These are phyloP conservation scores for Fusarium annulatum DNA, from an alignment of 2,329 filamentous ascomycete genomes.

Conservation along the genomic window DNA sequence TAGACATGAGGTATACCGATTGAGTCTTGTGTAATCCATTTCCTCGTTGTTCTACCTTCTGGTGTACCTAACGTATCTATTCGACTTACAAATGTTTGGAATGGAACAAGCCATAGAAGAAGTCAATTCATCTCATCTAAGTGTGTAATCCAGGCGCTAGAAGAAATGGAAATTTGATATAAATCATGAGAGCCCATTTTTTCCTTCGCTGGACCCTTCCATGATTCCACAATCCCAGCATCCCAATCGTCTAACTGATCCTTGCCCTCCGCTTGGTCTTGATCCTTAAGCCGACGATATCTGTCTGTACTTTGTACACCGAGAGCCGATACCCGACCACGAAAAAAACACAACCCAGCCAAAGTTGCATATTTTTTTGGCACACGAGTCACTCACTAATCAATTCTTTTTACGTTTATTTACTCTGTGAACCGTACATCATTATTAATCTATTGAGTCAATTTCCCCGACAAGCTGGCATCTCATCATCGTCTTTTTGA, in stretches of 20 bases:
- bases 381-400: conserved; percentile 23
- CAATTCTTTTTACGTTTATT: conserved; percentile 37
- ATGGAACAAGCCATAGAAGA: conserved; percentile 12
- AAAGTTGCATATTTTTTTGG: conserved; percentile 10
- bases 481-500: not conserved
- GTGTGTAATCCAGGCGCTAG: conserved; percentile 15
- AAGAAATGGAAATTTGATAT: conserved; percentile 10
- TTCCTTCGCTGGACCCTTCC: conserved; percentile 23
- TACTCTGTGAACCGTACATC: not conserved
- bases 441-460: conserved; percentile 1
- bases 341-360: conserved; percentile 11
- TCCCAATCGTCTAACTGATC: conserved; percentile 7
- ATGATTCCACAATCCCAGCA: conserved; percentile 26
- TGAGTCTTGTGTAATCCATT: conserved; percentile 1
- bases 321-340: conserved; percentile 38
- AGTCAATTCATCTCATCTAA: conserved; percentile 6
- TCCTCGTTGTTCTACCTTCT: not conserved
- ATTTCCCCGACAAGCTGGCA: not conserved
- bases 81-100: conserved; percentile 33
- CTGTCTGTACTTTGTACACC: conserved; percentile 33
- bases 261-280: not conserved
- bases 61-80: not conserved
- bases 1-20: conserved; percentile 7
- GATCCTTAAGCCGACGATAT: conserved; percentile 19
- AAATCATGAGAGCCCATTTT: conserved; percentile 27